A percentile compares a stretch with the other conserved stretches of the same genome.
Evolutionary conservation across 2,329 filamentous ascomycete genomes (phyloP).

Genomic region (Monascus ruber): DNA sequence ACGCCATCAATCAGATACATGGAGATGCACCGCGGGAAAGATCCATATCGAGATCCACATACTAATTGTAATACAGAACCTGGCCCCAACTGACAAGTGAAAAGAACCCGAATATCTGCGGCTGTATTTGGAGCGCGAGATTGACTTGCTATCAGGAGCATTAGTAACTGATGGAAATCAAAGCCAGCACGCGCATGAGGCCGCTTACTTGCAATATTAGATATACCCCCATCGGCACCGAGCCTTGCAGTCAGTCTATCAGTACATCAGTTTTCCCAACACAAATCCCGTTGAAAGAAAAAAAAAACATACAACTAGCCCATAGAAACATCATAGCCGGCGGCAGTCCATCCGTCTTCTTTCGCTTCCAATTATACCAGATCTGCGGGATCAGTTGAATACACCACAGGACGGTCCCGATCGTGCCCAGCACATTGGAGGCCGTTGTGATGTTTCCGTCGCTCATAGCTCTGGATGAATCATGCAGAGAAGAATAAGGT

Average conservation of each 20-base stretch:
- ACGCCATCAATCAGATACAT: conserved; percentile 2
- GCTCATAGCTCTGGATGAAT: conserved; percentile 3
- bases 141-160: conserved; percentile 38
- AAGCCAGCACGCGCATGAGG: background rate
- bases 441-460: conserved; percentile 20
- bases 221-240: conserved; percentile 42
- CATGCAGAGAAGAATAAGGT: background rate
- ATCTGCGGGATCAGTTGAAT: conserved; percentile 37
- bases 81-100: conserved; percentile 43
- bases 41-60: conserved; percentile 4
- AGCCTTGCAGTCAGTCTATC: conserved; percentile 13
- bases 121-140: conserved; percentile 43
- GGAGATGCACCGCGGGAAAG: too few species aligned
- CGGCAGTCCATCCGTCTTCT: conserved; percentile 51
- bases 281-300: conserved; percentile 13
- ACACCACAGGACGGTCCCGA: conserved; percentile 32
- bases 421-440: conserved; percentile 29
- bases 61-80: conserved; percentile 42
- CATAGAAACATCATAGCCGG: conserved; percentile 52
- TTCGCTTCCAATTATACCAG: conserved; percentile 51
- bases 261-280: background rate
- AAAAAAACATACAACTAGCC: conserved; percentile 38
- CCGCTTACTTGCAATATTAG: conserved; percentile 36
- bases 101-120: conserved; percentile 41
- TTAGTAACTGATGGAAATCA: background rate